phyloP scores from a whole-genome alignment of 2,329 filamentous ascomycete species.

The Neurospora crassa region DNA sequence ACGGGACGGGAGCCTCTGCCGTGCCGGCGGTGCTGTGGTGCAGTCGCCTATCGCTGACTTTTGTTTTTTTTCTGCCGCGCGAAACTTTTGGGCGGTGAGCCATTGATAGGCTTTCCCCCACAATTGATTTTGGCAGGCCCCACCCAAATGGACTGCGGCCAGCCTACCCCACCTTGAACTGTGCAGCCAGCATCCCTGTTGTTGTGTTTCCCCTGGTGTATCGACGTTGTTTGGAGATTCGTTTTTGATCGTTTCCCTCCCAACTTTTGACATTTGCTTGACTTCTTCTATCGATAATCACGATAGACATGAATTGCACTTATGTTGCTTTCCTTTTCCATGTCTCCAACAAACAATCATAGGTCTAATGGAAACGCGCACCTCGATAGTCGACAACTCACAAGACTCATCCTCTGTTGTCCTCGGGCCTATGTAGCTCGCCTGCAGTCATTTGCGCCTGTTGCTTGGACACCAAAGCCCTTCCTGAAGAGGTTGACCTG shows the following conservation, averaged over 20 bases:
- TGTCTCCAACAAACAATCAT: neutral
- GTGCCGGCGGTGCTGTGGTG: conserved; percentile 1
- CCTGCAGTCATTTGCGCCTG: neutral
- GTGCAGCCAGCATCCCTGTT: neutral
- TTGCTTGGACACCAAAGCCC: neutral
- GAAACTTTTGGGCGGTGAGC: conserved; percentile 18
- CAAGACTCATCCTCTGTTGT: neutral
- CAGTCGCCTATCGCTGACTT: neutral
- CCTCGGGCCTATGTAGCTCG: neutral
- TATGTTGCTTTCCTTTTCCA: neutral
- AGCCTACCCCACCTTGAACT: neutral
- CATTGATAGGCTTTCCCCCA: neutral
- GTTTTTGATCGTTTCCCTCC: neutral
- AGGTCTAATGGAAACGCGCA: neutral
- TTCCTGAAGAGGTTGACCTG: neutral
- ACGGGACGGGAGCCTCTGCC: neutral
- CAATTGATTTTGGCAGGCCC: neutral
- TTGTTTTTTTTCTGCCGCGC: conserved; percentile 17
- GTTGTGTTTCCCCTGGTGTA: neutral
- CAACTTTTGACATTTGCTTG: neutral
- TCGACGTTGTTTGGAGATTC: neutral
- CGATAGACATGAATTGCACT: neutral
- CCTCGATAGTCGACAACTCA: neutral
- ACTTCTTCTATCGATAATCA: neutral
- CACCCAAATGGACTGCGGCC: neutral